Evolutionary conservation across 2,329 filamentous ascomycete species (phyloP).

Genomic region (Clonostachys chloroleuca): DNA sequence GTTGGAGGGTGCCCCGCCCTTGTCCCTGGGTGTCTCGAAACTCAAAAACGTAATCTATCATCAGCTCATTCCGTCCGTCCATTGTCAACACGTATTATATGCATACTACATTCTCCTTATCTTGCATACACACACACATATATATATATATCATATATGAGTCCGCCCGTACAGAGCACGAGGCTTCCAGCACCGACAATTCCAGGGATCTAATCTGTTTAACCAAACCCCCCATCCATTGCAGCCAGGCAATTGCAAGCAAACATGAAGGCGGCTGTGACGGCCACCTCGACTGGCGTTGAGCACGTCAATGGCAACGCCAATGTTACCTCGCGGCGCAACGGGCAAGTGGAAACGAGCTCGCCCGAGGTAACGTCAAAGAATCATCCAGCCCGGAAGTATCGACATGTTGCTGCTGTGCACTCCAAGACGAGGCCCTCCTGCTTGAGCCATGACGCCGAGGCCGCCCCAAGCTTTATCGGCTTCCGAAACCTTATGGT

Average conservation of each 20-base stretch:
- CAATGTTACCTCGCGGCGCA: slow-evolving; percentile 1
- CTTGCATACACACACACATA: background rate
- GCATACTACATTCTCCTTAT: background rate
- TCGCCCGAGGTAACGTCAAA: slow-evolving; percentile 16
- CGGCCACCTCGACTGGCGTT: slow-evolving; percentile 26
- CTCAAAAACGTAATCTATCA: no score
- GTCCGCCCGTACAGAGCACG: background rate
- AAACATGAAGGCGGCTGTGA: slow-evolving; percentile 24
- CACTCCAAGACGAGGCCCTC: slow-evolving; percentile 71
- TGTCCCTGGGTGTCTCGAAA: no score
- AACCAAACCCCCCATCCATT: background rate
- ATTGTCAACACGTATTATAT: background rate
- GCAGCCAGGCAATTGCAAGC: background rate
- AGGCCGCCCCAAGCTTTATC: slow-evolving; percentile 74
- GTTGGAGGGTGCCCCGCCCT: no score
- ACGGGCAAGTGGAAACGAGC: slow-evolving; percentile 12
- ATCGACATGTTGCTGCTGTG: slow-evolving; percentile 87
- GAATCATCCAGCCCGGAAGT: slow-evolving; percentile 50
- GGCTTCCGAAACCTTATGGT: slow-evolving; percentile 97
- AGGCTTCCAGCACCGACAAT: background rate
- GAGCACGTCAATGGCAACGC: slow-evolving; percentile 9
- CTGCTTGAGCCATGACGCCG: slow-evolving; percentile 80
- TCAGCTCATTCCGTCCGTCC: background rate
- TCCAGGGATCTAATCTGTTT: background rate
- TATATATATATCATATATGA: background rate